Conservation (phyloP, 345 rosid species). For the Luvunga scandens region DNA sequence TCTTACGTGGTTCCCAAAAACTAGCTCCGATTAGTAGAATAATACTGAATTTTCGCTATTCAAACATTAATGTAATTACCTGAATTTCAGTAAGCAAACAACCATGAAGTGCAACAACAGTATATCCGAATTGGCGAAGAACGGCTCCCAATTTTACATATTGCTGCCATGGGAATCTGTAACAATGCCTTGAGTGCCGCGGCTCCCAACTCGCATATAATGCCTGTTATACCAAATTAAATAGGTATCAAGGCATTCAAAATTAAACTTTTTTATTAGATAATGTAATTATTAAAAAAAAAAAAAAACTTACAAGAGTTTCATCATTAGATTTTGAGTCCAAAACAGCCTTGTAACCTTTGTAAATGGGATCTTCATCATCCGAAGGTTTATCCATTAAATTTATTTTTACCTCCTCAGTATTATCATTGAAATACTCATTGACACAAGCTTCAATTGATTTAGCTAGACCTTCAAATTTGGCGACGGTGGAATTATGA, state of each 20-base stretch:
- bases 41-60: not conserved
- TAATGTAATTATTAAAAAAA: not conserved
- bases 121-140: constrained; percentile 82
- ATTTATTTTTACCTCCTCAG: constrained; percentile 21
- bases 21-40: not conserved
- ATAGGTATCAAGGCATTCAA: not conserved
- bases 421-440: constrained; percentile 52
- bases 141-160: constrained; percentile 76
- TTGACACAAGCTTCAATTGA: constrained; percentile 74
- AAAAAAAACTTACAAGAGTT: constrained; percentile 46
- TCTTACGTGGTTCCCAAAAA: not conserved
- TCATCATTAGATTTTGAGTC: constrained; percentile 82
- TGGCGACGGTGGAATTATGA: constrained; percentile 60
- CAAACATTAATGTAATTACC: constrained; percentile 32
- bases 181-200: constrained; percentile 52
- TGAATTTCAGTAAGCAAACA: constrained; percentile 80
- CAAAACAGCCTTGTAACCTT: constrained; percentile 69
- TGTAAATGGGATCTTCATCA: constrained; percentile 69
- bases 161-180: constrained; percentile 70
- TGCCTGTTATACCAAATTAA: constrained; percentile 38
- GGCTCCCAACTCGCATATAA: constrained; percentile 90
- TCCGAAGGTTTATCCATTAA: constrained; percentile 30
- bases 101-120: constrained; percentile 79
- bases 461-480: constrained; percentile 72
- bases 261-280: not conserved